phyloP scores from a whole-genome alignment of 768 basidiomycete species.

The Fomitopsis serialis region DNA sequence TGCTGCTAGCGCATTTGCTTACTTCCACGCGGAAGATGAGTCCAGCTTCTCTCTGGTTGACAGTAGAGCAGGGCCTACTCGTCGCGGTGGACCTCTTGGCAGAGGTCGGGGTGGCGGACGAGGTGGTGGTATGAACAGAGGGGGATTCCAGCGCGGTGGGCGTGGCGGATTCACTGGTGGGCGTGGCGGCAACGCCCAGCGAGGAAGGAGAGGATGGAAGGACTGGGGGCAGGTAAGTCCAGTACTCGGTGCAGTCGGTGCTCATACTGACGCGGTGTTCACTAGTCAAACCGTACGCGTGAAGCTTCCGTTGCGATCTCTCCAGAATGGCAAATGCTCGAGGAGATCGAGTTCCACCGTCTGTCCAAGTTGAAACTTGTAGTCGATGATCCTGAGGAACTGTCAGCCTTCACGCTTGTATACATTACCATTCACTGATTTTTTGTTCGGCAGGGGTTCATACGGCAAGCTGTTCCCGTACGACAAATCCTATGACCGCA shows the following conservation, averaged over 20 bases:
- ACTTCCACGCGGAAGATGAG: constrained; percentile 98
- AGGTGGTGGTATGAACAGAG: constrained; percentile 27
- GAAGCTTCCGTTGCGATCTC: constrained; percentile 94
- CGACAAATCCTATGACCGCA: constrained; percentile 91
- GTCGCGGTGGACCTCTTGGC: constrained; percentile 62
- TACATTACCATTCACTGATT: neutral
- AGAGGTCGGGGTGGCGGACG: constrained; percentile 42
- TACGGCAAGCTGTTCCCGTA: constrained; percentile 91
- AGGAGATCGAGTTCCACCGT: constrained; percentile 95
- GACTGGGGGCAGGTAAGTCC: constrained; percentile 84
- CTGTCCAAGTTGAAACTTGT: constrained; percentile 89
- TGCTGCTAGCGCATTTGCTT: constrained; percentile 87
- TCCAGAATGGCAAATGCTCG: constrained; percentile 89
- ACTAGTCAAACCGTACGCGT: constrained; percentile 46
- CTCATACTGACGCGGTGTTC: neutral
- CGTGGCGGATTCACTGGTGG: constrained; percentile 34
- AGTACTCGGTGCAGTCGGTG: neutral
- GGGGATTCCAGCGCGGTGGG: constrained; percentile 39
- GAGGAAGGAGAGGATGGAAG: constrained; percentile 78
- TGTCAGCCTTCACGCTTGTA: constrained; percentile 48
- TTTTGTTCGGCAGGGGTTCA: constrained; percentile 50
- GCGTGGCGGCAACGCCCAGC: constrained; percentile 37
- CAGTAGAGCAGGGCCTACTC: constrained; percentile 66
- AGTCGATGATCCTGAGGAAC: constrained; percentile 85
- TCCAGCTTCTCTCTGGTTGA: constrained; percentile 95